Conservation (phyloP, 495 filamentous ascomycete genomes). For the Rhypophila decipiens region DNA sequence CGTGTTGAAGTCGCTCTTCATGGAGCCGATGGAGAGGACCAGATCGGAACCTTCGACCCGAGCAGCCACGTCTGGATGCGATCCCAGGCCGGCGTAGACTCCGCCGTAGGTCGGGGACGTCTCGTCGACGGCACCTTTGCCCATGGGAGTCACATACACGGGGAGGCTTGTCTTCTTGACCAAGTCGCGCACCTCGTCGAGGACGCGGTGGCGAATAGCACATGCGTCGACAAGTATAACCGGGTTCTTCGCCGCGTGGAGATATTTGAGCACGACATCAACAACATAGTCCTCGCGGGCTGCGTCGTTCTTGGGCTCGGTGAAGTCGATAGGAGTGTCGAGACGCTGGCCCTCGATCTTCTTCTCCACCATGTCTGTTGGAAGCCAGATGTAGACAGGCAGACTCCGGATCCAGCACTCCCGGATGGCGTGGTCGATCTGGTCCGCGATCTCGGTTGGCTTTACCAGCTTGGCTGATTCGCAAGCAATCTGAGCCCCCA, state of each 20-base stretch:
- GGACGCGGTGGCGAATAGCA: conserved; percentile 69
- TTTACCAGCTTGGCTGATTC: conserved; percentile 63
- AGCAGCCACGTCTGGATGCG: conserved; percentile 60
- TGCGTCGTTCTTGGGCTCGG: conserved; percentile 54
- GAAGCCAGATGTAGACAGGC: conserved; percentile 80
- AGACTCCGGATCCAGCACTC: conserved; percentile 70
- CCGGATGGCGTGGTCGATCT: conserved; percentile 74
- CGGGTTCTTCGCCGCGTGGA: conserved; percentile 69
- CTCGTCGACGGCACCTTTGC: conserved; percentile 83
- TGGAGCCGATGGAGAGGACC: conserved; percentile 74
- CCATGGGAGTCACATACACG: conserved; percentile 86
- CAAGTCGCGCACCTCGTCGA: conserved; percentile 72
- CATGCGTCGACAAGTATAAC: conserved; percentile 89
- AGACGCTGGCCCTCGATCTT: conserved; percentile 71
- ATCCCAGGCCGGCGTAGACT: conserved; percentile 82
- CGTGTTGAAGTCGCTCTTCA: conserved; percentile 87
- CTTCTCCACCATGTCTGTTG: conserved; percentile 76
- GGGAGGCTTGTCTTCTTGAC: conserved; percentile 70
- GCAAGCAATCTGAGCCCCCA: conserved; percentile 67
- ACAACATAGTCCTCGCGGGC: conserved; percentile 82
- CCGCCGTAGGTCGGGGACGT: conserved; percentile 69
- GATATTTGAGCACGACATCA: conserved; percentile 67
- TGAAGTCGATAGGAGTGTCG: conserved; percentile 59
- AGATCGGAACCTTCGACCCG: conserved; percentile 76
- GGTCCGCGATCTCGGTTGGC: conserved; percentile 57